Percentiles rank a stretch among this genome's conserved stretches.
These are phyloP conservation scores for Alternaria sp. DNA, from an alignment of 2,329 filamentous ascomycete genomes.

Conservation along the genomic window DNA sequence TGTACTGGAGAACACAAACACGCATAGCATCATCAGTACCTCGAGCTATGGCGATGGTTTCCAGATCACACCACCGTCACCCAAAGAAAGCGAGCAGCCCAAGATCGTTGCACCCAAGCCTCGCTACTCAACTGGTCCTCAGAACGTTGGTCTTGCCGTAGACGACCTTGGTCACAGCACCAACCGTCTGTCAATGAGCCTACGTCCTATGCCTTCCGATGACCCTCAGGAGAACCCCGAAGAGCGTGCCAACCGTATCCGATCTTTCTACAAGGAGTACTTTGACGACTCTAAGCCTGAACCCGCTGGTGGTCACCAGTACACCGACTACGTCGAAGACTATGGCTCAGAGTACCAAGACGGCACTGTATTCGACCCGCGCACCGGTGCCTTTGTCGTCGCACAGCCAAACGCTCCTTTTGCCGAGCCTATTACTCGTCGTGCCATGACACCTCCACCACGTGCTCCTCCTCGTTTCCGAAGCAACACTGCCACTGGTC, in stretches of 20 bases:
- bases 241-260: slow-evolving; percentile 91
- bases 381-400: slow-evolving; percentile 70
- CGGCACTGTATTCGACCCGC: slow-evolving; percentile 63
- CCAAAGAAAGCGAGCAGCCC: slow-evolving; percentile 33
- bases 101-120: slow-evolving; percentile 41
- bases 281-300: slow-evolving; percentile 81
- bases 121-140: slow-evolving; percentile 30
- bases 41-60: slow-evolving; percentile 65
- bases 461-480: slow-evolving; percentile 66
- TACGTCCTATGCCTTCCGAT: slow-evolving; percentile 87
- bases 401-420: slow-evolving; percentile 65
- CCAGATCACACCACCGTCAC: slow-evolving; percentile 57
- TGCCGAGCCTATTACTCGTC: slow-evolving; percentile 82
- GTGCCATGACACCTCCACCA: slow-evolving; percentile 95
- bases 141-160: slow-evolving; percentile 37
- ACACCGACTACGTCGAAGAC: slow-evolving; percentile 74
- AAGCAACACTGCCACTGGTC: slow-evolving; percentile 42
- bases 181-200: slow-evolving; percentile 65
- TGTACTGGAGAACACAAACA: slow-evolving; percentile 45
- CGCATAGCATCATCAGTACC: slow-evolving; percentile 56
- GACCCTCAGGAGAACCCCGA: slow-evolving; percentile 91
- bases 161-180: slow-evolving; percentile 49
- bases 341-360: slow-evolving; percentile 76
- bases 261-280: slow-evolving; percentile 99
- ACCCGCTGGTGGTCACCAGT: slow-evolving; percentile 40